Evolutionary conservation across 2,329 filamentous ascomycete genomes (phyloP).

Genomic region (Aspergillus chevalieri): DNA sequence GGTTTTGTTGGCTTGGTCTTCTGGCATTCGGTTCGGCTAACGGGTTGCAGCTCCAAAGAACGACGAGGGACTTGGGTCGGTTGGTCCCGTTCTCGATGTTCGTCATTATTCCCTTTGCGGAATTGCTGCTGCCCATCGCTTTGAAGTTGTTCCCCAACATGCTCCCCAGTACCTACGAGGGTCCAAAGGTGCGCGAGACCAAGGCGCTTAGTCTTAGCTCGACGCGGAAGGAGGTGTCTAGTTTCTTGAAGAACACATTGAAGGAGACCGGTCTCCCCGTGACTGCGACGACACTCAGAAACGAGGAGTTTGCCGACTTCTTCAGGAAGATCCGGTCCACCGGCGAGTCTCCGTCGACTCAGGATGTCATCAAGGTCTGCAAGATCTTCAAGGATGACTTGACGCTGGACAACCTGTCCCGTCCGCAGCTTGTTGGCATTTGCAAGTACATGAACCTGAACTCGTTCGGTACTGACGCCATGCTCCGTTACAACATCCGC

Average conservation of each 20-base stretch:
- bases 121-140: conserved; percentile 83
- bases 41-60: conserved; percentile 62
- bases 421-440: conserved; percentile 93
- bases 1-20: conserved; percentile 8
- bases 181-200: conserved; percentile 78
- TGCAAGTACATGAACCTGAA: conserved; percentile 98
- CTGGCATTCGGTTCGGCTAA: conserved; percentile 7
- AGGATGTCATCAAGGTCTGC: conserved; percentile 97
- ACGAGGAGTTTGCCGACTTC: conserved; percentile 91
- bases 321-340: conserved; percentile 94
- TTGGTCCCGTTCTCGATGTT: conserved; percentile 96
- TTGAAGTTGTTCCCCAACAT: conserved; percentile 95
- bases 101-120: conserved; percentile 91
- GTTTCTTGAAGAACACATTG: conserved; percentile 79
- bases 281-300: conserved; percentile 75
- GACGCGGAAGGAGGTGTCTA: conserved; percentile 88
- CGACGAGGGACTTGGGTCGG: conserved; percentile 86
- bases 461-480: conserved; percentile 93
- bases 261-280: conserved; percentile 90
- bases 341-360: conserved; percentile 77
- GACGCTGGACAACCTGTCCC: conserved; percentile 91
- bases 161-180: conserved; percentile 95
- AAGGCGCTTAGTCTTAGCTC: conserved; percentile 76
- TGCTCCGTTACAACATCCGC: conserved; percentile 93
- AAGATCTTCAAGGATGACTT: conserved; percentile 98